Conservation (phyloP, 2,329 filamentous ascomycete species). For the Scytalidium sp. region DNA sequence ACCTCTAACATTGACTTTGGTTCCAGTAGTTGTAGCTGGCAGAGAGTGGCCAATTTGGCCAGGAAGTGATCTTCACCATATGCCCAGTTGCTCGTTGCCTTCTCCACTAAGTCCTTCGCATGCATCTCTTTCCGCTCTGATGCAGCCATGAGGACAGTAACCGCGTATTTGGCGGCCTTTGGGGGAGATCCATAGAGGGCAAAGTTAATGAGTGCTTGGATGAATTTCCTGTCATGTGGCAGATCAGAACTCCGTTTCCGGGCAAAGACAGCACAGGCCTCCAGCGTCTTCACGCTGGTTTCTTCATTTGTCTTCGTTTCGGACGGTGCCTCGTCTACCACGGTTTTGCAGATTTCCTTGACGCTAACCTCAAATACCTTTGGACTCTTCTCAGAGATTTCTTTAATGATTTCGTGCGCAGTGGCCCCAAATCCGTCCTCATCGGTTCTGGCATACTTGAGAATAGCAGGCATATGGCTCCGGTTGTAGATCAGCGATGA, state of each 20-base stretch:
- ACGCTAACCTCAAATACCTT: constrained; percentile 92
- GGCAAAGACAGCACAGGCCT: constrained; percentile 90
- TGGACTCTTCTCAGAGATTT: constrained; percentile 86
- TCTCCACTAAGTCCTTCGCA: constrained; percentile 77
- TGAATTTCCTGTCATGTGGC: constrained; percentile 75
- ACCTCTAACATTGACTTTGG: constrained; percentile 70
- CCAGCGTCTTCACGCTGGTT: constrained; percentile 82
- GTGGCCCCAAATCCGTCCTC: constrained; percentile 73
- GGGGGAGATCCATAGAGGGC: constrained; percentile 78
- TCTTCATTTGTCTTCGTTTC: constrained; percentile 65
- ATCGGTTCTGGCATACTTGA: constrained; percentile 82
- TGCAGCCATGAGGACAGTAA: constrained; percentile 77
- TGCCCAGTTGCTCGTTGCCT: constrained; percentile 69
- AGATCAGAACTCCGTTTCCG: constrained; percentile 75
- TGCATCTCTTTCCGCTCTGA: constrained; percentile 78
- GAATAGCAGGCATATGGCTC: constrained; percentile 87
- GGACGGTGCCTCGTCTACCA: constrained; percentile 77
- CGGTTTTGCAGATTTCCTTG: constrained; percentile 82
- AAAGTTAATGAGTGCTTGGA: constrained; percentile 77
- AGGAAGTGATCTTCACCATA: constrained; percentile 75
- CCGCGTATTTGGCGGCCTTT: constrained; percentile 86
- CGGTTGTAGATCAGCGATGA: constrained; percentile 88
- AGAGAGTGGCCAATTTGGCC: constrained; percentile 67
- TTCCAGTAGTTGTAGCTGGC: constrained; percentile 73
- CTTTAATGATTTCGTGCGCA: constrained; percentile 85